Evolutionary conservation across 2,329 filamentous ascomycete genomes (phyloP).

Genomic region (Aspergillus sp.): DNA sequence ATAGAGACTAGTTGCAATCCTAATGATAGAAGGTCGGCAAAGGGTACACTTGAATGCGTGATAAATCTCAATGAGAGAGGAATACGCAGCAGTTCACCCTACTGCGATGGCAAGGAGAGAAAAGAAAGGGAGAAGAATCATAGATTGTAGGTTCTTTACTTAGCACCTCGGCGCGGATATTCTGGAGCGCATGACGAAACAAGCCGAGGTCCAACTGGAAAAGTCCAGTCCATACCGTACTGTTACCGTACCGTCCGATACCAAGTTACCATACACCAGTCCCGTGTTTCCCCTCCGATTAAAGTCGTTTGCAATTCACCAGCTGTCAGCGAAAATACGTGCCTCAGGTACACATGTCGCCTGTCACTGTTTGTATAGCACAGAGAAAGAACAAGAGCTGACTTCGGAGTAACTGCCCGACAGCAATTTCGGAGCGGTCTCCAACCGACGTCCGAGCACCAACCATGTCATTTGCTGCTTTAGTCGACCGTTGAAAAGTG

Average conservation of each 20-base stretch:
- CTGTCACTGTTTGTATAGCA: too few species aligned
- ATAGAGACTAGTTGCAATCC: background rate
- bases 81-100: background rate
- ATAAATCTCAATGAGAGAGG: background rate
- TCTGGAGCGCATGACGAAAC: constrained; percentile 19
- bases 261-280: constrained; percentile 4
- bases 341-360: background rate
- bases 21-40: background rate
- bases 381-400: too few species aligned
- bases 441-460: background rate
- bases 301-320: background rate
- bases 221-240: background rate
- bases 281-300: constrained; percentile 1
- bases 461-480: background rate
- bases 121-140: constrained; percentile 5
- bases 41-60: background rate
- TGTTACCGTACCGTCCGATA: background rate
- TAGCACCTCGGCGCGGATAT: constrained; percentile 25
- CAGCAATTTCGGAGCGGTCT: too few species aligned
- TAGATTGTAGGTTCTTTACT: background rate
- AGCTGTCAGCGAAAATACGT: background rate
- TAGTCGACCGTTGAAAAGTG: background rate
- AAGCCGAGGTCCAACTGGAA: constrained; percentile 21
- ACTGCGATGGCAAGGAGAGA: background rate
- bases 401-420: too few species aligned